These are phyloP conservation scores for Diplodia seriata DNA, from an alignment of 2,329 filamentous ascomycete genomes.

Conservation along the genomic window DNA sequence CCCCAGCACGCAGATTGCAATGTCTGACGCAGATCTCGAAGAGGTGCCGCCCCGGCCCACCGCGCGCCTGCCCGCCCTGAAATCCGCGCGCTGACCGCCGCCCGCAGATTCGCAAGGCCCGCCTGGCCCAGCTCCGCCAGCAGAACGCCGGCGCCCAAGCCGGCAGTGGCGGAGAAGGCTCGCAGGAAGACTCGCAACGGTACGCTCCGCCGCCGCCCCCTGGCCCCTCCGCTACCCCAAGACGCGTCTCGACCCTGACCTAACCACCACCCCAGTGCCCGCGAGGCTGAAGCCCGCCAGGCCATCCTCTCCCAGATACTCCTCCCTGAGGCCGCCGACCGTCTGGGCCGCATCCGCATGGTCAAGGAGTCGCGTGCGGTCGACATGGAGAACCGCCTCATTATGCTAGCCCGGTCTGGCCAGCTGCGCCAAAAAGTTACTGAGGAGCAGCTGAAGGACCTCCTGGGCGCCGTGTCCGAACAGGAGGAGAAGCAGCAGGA, in stretches of 20 bases:
- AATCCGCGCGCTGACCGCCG: conserved; percentile 32
- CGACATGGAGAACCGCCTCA: conserved; percentile 90
- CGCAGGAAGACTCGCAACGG: conserved; percentile 42
- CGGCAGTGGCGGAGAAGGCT: conserved; percentile 54
- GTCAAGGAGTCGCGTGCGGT: conserved; percentile 91
- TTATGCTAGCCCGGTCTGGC: conserved; percentile 86
- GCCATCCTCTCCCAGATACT: conserved; percentile 91
- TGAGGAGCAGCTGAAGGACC: conserved; percentile 90
- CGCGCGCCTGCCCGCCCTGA: conserved; percentile 12
- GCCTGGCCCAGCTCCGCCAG: conserved; percentile 90
- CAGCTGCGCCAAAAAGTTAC: conserved; percentile 88
- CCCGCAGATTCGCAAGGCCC: conserved; percentile 82
- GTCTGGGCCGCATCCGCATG: conserved; percentile 89
- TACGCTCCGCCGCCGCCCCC: conserved; percentile 53
- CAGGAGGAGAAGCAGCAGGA: conserved; percentile 69
- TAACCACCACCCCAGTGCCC: conserved; percentile 39
- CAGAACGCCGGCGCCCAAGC: conserved; percentile 62
- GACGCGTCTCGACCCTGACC: conserved; percentile 29
- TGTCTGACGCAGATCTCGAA: conserved; percentile 72
- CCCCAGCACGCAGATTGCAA: conserved; percentile 41
- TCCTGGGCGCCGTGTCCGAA: conserved; percentile 84
- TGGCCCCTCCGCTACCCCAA: conserved; percentile 40
- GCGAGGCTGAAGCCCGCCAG: conserved; percentile 72
- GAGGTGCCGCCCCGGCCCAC: conserved; percentile 53
- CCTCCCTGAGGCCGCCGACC: conserved; percentile 89